Conservation (phyloP, 1,284 basidiomycete species). For the Veloboletus limbatus region DNA sequence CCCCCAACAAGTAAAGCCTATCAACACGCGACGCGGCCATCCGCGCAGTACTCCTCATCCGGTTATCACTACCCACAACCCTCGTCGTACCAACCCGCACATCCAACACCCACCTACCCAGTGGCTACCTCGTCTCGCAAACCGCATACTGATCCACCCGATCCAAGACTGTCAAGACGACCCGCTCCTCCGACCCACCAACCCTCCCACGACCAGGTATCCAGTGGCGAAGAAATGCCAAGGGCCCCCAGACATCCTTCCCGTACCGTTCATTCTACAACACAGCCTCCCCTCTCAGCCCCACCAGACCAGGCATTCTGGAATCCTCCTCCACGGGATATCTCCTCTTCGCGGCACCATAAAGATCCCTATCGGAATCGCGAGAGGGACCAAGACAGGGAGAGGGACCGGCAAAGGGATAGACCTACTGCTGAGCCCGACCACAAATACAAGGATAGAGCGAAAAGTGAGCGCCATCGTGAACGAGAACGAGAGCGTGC, state of each 20-base stretch:
- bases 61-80: constrained; percentile 30
- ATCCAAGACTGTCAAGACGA: constrained; percentile 23
- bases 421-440: constrained; percentile 24
- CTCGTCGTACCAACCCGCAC: constrained; percentile 24
- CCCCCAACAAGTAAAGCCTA: constrained; percentile 30
- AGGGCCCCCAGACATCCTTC: constrained; percentile 25
- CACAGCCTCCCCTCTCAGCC: constrained; percentile 24
- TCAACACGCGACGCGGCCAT: constrained; percentile 29
- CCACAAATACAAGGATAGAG: constrained; percentile 28
- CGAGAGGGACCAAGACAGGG: constrained; percentile 26
- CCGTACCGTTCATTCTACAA: constrained; percentile 22
- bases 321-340: constrained; percentile 27
- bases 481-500: constrained; percentile 32
- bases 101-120: constrained; percentile 18
- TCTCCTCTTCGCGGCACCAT: constrained; percentile 18
- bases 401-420: constrained; percentile 21
- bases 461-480: constrained; percentile 27
- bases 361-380: constrained; percentile 25
- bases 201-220: constrained; percentile 21
- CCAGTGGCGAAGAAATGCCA: constrained; percentile 23
- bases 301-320: constrained; percentile 22
- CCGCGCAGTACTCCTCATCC: constrained; percentile 28
- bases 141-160: constrained; percentile 27
- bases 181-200: constrained; percentile 15
- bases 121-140: constrained; percentile 29